Evolutionary conservation across 1,284 basidiomycete species (phyloP).

Genomic region (Ganoderma boninense): DNA sequence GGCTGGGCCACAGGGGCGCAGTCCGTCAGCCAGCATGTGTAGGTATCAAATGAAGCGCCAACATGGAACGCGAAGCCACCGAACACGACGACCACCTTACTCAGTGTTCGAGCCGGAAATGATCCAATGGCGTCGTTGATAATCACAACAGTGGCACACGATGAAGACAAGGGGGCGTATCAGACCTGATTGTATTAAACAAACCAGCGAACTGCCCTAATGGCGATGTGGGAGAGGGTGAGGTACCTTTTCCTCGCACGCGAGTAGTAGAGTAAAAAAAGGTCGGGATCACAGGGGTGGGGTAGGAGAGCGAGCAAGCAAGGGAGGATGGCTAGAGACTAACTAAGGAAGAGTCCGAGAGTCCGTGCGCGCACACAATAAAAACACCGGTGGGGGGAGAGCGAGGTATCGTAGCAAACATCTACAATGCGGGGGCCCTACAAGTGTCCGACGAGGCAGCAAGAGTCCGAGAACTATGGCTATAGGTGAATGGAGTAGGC

Average conservation of each 20-base stretch:
- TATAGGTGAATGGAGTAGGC: conserved; percentile 18
- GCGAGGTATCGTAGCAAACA: conserved; percentile 31
- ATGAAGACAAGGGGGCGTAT: conserved; percentile 26
- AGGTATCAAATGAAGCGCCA: not conserved
- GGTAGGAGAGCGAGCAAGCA: conserved; percentile 32
- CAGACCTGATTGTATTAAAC: conserved; percentile 40
- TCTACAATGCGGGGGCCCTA: conserved; percentile 31
- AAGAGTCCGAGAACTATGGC: conserved; percentile 27
- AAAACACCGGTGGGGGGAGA: conserved; percentile 23
- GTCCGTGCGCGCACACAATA: conserved; percentile 31
- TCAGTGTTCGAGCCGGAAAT: not conserved
- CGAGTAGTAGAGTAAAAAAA: conserved; percentile 39
- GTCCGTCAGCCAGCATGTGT: no score
- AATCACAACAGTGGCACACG: conserved; percentile 15
- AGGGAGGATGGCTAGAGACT: conserved; percentile 11
- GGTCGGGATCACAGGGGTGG: conserved; percentile 28
- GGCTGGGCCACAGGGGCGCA: not conserved
- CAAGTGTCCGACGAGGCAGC: conserved; percentile 25
- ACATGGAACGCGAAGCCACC: not conserved
- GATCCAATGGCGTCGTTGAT: not conserved
- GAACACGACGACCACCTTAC: not conserved
- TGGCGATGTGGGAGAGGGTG: conserved; percentile 29
- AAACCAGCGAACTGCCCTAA: conserved; percentile 37
- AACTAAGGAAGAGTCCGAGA: conserved; percentile 33
- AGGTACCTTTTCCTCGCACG: conserved; percentile 46